Percentiles rank a stretch among this genome's conserved stretches.
Evolutionary conservation across 768 basidiomycete species (phyloP).

Genomic region (Tricholoma hemisulphureum): DNA sequence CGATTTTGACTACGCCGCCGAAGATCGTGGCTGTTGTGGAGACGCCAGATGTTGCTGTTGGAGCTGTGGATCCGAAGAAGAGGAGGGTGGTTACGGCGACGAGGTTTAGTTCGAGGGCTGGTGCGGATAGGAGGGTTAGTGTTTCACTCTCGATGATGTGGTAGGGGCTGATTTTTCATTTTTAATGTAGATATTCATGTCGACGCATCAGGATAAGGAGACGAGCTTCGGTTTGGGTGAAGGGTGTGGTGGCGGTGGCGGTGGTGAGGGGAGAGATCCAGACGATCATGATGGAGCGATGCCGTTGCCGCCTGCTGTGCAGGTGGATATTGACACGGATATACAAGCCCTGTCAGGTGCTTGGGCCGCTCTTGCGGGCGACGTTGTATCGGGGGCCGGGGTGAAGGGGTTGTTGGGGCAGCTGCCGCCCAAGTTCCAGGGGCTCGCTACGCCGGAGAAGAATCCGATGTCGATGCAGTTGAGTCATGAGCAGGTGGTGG

Average conservation of each 20-base stretch:
- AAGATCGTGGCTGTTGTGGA: slow-evolving; percentile 79
- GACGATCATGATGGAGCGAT: slow-evolving; percentile 13
- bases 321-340: slow-evolving; percentile 62
- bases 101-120: slow-evolving; percentile 78
- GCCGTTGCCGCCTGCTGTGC: slow-evolving; percentile 21
- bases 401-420: slow-evolving; percentile 61
- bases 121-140: slow-evolving; percentile 79
- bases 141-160: neutral
- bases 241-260: slow-evolving; percentile 24
- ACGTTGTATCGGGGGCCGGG: slow-evolving; percentile 30
- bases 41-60: slow-evolving; percentile 86
- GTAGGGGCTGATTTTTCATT: slow-evolving; percentile 2
- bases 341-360: slow-evolving; percentile 70
- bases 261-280: slow-evolving; percentile 24
- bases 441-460: slow-evolving; percentile 85
- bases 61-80: slow-evolving; percentile 83
- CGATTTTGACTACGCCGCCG: slow-evolving; percentile 81
- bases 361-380: slow-evolving; percentile 65
- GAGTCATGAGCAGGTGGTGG: slow-evolving; percentile 87
- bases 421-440: slow-evolving; percentile 68
- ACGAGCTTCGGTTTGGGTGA: slow-evolving; percentile 10
- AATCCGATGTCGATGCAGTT: slow-evolving; percentile 95
- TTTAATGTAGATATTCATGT: slow-evolving; percentile 67
- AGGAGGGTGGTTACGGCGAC: slow-evolving; percentile 84
- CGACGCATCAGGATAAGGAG: slow-evolving; percentile 70